Percentiles rank a stretch among this genome's conserved stretches.
phyloP scores from a whole-genome alignment of 2,329 filamentous ascomycete genomes.

The Penicillium sp. region DNA sequence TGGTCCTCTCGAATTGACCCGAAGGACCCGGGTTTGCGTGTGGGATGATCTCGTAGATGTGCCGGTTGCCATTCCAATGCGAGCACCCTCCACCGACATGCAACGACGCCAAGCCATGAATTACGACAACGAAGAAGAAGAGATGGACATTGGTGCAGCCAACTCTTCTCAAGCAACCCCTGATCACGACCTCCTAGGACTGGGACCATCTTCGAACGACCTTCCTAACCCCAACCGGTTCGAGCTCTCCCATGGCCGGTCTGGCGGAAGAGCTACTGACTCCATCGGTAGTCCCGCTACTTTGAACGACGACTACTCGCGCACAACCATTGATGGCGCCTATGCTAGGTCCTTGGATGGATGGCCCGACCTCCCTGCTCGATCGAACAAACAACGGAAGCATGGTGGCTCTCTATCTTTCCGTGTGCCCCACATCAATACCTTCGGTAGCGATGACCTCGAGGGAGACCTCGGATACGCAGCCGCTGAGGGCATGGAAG shows the following conservation, averaged over 20 bases:
- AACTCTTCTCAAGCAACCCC: constrained; percentile 55
- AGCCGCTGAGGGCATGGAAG: constrained; percentile 90
- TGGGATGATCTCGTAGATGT: constrained; percentile 98
- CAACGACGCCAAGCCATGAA: constrained; percentile 62
- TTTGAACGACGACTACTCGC: constrained; percentile 30
- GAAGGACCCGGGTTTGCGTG: constrained; percentile 86
- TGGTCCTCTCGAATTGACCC: constrained; percentile 87
- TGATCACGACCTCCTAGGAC: constrained; percentile 67
- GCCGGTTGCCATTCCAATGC: constrained; percentile 88
- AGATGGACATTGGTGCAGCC: constrained; percentile 84
- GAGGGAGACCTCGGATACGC: constrained; percentile 95
- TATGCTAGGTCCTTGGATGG: constrained; percentile 38
- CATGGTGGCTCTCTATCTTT: constrained; percentile 42
- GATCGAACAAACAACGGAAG: constrained; percentile 33
- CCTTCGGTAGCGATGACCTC: constrained; percentile 70
- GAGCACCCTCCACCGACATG: constrained; percentile 80
- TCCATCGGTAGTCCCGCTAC: constrained; percentile 39
- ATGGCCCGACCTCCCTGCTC: constrained; percentile 38
- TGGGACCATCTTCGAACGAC: constrained; percentile 57
- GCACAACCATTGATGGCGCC: constrained; percentile 30
- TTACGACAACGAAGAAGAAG: constrained; percentile 67
- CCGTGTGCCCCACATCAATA: constrained; percentile 36
- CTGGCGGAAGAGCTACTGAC: constrained; percentile 30
- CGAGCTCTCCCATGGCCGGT: constrained; percentile 57
- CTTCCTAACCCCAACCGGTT: constrained; percentile 76